phyloP scores from a whole-genome alignment of 345 rosid species.

The Orychophragmus violaceus region DNA sequence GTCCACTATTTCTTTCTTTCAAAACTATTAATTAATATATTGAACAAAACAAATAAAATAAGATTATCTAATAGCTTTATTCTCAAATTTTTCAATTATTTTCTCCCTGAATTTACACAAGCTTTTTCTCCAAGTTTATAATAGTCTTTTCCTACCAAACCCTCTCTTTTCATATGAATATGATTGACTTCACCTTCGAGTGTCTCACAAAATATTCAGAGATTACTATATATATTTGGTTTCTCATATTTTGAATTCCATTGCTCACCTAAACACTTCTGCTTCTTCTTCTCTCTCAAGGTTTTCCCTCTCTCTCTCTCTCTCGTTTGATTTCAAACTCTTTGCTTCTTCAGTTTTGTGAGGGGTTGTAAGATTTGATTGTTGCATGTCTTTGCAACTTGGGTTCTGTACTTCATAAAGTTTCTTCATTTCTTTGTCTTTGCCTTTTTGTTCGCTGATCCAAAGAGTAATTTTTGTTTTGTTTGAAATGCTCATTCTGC shows the following conservation, averaged over 20 bases:
- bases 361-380: background rate
- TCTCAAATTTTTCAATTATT: too few species aligned
- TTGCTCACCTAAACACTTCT: slow-evolving; percentile 8
- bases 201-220: background rate
- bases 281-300: slow-evolving; percentile 14
- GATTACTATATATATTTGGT: background rate
- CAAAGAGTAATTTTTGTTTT: background rate
- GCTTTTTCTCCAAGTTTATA: too few species aligned
- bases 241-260: background rate
- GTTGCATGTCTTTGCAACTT: background rate
- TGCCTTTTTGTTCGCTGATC: background rate
- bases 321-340: background rate
- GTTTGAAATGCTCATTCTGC: background rate
- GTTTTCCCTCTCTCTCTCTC: background rate
- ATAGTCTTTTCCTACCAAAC: slow-evolving; percentile 14
- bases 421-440: background rate
- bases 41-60: too few species aligned
- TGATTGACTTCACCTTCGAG: slow-evolving; percentile 16
- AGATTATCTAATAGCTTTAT: too few species aligned
- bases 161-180: background rate
- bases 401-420: background rate
- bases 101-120: too few species aligned
- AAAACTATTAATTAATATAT: too few species aligned
- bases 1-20: too few species aligned
- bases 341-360: slow-evolving; percentile 7